Base-by-base conservation (phyloP, 805 yeast species). In the Ogataea pignaliae region DNA sequence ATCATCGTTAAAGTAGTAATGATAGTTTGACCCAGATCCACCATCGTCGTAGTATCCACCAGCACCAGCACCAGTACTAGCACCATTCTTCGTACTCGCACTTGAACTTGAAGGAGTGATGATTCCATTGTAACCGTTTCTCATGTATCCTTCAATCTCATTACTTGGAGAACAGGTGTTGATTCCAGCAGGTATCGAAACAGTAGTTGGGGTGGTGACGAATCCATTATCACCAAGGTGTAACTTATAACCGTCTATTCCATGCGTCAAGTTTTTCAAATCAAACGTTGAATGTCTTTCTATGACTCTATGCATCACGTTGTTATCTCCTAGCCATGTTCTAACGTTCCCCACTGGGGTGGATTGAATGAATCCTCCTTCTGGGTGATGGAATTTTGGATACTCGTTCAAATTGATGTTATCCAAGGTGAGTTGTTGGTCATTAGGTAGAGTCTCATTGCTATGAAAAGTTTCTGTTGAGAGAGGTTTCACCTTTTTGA, bases 261-360 rank as follows among this genome's bases (percentile, higher is more conserved):
- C 71, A 30, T 58, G 54, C 15, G 56, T 45, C 10, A 55, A 50
- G 28, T 65, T 54, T 34, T 54, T 52, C 26, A 66, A 43, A 48
- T 66, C 68, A 41, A 66, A 65, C 7, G 64, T 49, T 2, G 67
- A 60, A 31, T 57, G 55, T 52, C 75, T 73, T 55, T 79, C 83
- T 44, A 79, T 71, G 35, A 69, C 66, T 40, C 78, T 70, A 29
- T 72, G 66, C 45, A 64, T 56, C 39, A 73, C 71, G 42, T 79
- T 79, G 38, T 69, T 69, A 29, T 65, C 68, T 30, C 70, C 62
- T 26, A 66, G 16, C 49, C 59, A 61, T 2, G 72, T 68, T 49
- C 84, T 64, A 34, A 79, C 64, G 39, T 78, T 76, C n/a, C 85
- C 85, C 65, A 81, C 71, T 18, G 85, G 84, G 1, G 84, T 78